Conservation (phyloP, 2,329 filamentous ascomycete genomes). For the Claviceps sp. region DNA sequence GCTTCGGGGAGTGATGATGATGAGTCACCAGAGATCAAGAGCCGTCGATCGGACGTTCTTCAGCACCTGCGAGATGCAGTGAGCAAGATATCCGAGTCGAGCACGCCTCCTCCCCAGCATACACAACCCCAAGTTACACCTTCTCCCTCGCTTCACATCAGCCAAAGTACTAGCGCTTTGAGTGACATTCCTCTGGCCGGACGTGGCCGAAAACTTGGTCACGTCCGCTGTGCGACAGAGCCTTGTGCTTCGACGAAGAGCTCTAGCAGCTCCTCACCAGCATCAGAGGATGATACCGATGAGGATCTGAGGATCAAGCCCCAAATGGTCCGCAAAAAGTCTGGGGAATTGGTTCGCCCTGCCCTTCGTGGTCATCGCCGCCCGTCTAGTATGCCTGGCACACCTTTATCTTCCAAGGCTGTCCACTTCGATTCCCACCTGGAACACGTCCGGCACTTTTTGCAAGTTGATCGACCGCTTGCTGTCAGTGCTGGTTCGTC, state of each 20-base stretch:
- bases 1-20: constrained; percentile 78
- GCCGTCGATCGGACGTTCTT: constrained; percentile 37
- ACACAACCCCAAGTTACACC: constrained; percentile 13
- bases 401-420: constrained; percentile 86
- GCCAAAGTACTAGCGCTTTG: constrained; percentile 33
- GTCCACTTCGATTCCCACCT: constrained; percentile 98
- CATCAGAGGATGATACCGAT: constrained; percentile 51
- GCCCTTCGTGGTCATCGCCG: constrained; percentile 69
- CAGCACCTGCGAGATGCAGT: constrained; percentile 71
- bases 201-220: constrained; percentile 26
- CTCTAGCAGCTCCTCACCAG: constrained; percentile 33
- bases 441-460: constrained; percentile 90
- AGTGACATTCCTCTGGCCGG: constrained; percentile 25
- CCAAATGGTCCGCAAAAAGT: constrained; percentile 96
- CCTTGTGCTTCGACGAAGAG: constrained; percentile 35
- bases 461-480: constrained; percentile 87
- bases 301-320: constrained; percentile 54
- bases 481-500: constrained; percentile 92
- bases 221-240: constrained; percentile 44
- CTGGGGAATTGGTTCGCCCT: constrained; percentile 87
- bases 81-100: constrained; percentile 50
- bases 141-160: constrained; percentile 25
- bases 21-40: constrained; percentile 33
- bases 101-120: constrained; percentile 38
- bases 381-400: constrained; percentile 94